Conservation (phyloP, 306 rosid genomes). For the Ormosia emarginata region DNA sequence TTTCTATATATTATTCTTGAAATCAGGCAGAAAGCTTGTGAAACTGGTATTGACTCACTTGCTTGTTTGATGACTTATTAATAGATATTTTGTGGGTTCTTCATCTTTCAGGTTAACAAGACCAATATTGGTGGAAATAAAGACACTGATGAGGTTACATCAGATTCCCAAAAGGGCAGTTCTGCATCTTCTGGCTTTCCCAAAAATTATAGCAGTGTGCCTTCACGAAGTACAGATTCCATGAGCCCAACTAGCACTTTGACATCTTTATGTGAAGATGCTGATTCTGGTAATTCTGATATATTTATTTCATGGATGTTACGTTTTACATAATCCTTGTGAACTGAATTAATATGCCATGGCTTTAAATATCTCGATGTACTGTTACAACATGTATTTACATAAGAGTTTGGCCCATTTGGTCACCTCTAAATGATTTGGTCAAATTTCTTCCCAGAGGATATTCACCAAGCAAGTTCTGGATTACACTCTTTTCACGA, state of each 20-base stretch:
- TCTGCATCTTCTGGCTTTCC: slow-evolving; percentile 54
- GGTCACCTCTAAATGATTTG: slow-evolving; percentile 20
- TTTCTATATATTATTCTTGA: not conserved
- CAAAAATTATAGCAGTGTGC: slow-evolving; percentile 40
- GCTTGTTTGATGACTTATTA: slow-evolving; percentile 4
- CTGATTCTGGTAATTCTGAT: slow-evolving; percentile 64
- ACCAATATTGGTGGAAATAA: slow-evolving; percentile 52
- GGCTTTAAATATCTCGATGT: slow-evolving; percentile 1
- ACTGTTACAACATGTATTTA: not conserved
- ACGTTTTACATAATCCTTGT: not conserved
- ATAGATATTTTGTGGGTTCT: slow-evolving; percentile 18
- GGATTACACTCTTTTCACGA: slow-evolving; percentile 28
- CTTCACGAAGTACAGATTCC: slow-evolving; percentile 61
- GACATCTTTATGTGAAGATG: slow-evolving; percentile 80
- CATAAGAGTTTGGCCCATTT: not conserved
- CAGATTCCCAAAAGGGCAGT: slow-evolving; percentile 53
- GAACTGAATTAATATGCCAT: slow-evolving; percentile 2
- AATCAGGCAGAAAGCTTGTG: slow-evolving; percentile 15
- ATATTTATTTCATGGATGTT: slow-evolving; percentile 23
- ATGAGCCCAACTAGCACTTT: slow-evolving; percentile 74
- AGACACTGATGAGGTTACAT: slow-evolving; percentile 42
- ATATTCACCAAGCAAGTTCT: slow-evolving; percentile 60
- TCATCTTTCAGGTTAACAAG: slow-evolving; percentile 58
- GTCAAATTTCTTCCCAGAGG: slow-evolving; percentile 42
- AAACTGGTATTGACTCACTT: slow-evolving; percentile 12